Conservation (phyloP, 2,329 filamentous ascomycete species). For the Aspergillus chevalieri region DNA sequence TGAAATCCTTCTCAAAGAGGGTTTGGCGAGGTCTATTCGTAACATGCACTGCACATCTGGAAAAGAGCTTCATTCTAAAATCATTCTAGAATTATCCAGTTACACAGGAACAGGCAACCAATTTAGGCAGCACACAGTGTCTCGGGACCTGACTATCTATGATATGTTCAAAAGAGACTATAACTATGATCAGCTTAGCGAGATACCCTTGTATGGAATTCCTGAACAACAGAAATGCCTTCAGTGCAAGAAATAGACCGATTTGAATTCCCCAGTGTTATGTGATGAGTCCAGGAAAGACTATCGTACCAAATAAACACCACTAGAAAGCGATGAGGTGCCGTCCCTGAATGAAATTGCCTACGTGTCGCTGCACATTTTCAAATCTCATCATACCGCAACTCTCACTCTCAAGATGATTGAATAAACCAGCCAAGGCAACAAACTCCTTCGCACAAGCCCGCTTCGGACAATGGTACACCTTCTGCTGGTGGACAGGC, state of each 20-base stretch:
- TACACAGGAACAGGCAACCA: too few species aligned
- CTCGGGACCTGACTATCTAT: too few species aligned
- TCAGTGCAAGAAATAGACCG: neutral
- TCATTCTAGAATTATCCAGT: too few species aligned
- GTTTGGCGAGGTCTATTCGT: too few species aligned
- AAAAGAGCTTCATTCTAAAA: too few species aligned
- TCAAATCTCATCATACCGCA: slow-evolving; percentile 39
- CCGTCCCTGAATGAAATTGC: slow-evolving; percentile 8
- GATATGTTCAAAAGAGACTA: too few species aligned
- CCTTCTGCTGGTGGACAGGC: slow-evolving; percentile 43
- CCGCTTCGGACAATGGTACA: slow-evolving; percentile 42
- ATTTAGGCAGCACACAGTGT: too few species aligned
- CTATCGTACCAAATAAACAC: neutral
- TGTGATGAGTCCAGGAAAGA: neutral
- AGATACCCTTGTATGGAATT: too few species aligned
- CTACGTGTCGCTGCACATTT: slow-evolving; percentile 27
- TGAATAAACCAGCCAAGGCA: slow-evolving; percentile 37
- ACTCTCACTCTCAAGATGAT: slow-evolving; percentile 42
- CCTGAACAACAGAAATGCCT: too few species aligned
- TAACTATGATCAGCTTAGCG: too few species aligned
- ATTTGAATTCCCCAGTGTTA: neutral
- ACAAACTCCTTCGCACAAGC: slow-evolving; percentile 33
- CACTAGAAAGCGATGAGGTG: slow-evolving; percentile 10
- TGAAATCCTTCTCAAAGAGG: too few species aligned
- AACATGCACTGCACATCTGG: too few species aligned